Evolutionary conservation across 2,329 filamentous ascomycete genomes (phyloP), one percentile per base, ranked within the genome.

Genomic region (Aspergillus uvarum): DNA sequence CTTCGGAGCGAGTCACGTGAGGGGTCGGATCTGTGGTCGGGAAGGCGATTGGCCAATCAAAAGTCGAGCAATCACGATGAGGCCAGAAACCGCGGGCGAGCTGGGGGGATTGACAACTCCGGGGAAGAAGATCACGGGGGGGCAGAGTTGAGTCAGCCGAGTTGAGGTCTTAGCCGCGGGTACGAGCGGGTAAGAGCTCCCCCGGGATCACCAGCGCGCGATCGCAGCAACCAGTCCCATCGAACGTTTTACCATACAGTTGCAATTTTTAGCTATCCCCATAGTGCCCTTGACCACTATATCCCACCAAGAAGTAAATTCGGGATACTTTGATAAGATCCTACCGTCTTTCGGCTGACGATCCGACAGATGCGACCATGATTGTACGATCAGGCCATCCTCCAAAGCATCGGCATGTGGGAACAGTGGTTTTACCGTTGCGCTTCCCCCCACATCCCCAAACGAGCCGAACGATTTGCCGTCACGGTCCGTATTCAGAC

Each of bases 381-480:
- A 47, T 50, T 51, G 56, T 14, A 31, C 22, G 48, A 47, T 52
- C 56, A 58, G 51, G 54, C 56, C 38, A 52, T 32, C 42, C 47
- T 55, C 42, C 24, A 32, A 48, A 14, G 32, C 38, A 14, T 58
- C 60, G 60, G 60, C 60, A 62, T 51, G 53, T 62, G 44, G 57
- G 78, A 85, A 54, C 59, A 59, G 59, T 51, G 57, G 38, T 19
- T 57, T 57, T 26, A 49, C 53, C 49, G 51, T 47, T 44, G 60
- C 53, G 44, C 35, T 50, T 31, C 67, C 5, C 85, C 83, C 65
- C 65, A 63, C 65, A 63, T 44, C 42, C 5, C 22, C 58, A 48
- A 50, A 54, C 61, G 44, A 67, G 66, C 66, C 66, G 66, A 66
- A 56, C 24, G 59, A 67, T 67, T 65, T 68, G 66, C 66, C 66